Evolutionary conservation across 148 eudicot genomes (phyloP).

Genomic region (Silene uniflora): DNA sequence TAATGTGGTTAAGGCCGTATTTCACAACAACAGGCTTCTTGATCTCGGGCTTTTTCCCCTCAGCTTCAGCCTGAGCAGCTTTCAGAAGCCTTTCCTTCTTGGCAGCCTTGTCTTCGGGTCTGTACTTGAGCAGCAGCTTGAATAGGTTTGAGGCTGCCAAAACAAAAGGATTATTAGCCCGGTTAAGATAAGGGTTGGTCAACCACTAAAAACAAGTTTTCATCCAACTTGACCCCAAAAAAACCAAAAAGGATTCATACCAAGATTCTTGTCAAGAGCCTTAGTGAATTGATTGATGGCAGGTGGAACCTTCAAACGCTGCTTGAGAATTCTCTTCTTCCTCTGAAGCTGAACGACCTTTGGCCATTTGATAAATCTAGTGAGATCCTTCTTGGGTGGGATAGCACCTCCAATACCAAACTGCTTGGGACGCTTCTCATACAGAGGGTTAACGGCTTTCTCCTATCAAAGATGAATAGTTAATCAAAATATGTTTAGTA

Average conservation of each 20-base stretch:
- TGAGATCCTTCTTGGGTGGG: constrained; percentile 66
- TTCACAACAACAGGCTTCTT: constrained; percentile 94
- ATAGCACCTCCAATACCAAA: constrained; percentile 70
- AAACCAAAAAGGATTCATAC: constrained; percentile 21
- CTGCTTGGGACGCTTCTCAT: constrained; percentile 59
- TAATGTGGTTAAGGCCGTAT: constrained; percentile 85
- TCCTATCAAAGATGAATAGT: constrained; percentile 20
- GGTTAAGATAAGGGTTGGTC: no score
- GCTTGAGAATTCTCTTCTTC: constrained; percentile 60
- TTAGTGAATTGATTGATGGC: constrained; percentile 65
- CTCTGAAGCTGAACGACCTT: constrained; percentile 59
- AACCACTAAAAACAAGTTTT: no score
- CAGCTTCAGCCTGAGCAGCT: constrained; percentile 88
- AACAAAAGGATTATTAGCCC: background rate
- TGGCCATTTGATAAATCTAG: constrained; percentile 62
- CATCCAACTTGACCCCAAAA: no score
- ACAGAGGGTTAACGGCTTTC: constrained; percentile 58
- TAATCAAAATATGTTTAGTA: background rate
- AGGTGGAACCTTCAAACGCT: constrained; percentile 72
- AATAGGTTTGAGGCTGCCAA: constrained; percentile 69
- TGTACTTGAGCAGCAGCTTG: constrained; percentile 84
- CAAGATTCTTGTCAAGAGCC: constrained; percentile 70
- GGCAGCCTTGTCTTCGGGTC: constrained; percentile 82
- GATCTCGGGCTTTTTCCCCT: constrained; percentile 62
- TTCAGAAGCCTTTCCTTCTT: constrained; percentile 81